Conservation (phyloP, 2,329 filamentous ascomycete genomes). For the Aspergillus awamori region DNA sequence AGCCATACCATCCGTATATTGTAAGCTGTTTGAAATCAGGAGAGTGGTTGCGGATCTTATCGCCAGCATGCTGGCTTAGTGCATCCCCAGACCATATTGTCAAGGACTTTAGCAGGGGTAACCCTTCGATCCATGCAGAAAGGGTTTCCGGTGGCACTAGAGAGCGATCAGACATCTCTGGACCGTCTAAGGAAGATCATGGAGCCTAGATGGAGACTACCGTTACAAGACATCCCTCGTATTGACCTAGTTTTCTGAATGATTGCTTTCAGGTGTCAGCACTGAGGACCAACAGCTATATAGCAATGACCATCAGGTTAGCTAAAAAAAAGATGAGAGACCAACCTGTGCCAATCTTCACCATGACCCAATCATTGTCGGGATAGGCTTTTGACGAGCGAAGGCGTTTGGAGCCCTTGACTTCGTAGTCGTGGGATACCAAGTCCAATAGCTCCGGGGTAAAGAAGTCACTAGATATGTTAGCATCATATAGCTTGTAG, state of each 20-base stretch:
- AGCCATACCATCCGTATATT: conserved; percentile 55
- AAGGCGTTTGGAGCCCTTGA: conserved; percentile 26
- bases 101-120: conserved; percentile 62
- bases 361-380: conserved; percentile 45
- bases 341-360: conserved; percentile 54
- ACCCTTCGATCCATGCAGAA: conserved; percentile 60
- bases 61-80: conserved; percentile 58
- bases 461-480: conserved; percentile 53
- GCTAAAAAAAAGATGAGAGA: neutral
- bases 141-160: conserved; percentile 57
- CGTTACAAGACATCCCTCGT: conserved; percentile 60
- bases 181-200: neutral
- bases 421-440: conserved; percentile 22
- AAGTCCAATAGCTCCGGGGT: conserved; percentile 45
- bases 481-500: neutral
- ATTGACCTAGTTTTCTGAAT: conserved; percentile 56
- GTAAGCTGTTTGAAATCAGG: conserved; percentile 63
- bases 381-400: conserved; percentile 23
- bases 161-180: conserved; percentile 7
- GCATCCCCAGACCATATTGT: conserved; percentile 64
- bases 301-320: neutral
- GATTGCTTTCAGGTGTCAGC: conserved; percentile 40
- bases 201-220: conserved; percentile 32
- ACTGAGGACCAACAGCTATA: neutral
- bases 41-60: conserved; percentile 61